A percentile compares a stretch with the other conserved stretches of the same genome.
These are phyloP conservation scores for Chimonanthus praecox DNA, from an alignment of 164 flowering plant species.

Conservation along the genomic window DNA sequence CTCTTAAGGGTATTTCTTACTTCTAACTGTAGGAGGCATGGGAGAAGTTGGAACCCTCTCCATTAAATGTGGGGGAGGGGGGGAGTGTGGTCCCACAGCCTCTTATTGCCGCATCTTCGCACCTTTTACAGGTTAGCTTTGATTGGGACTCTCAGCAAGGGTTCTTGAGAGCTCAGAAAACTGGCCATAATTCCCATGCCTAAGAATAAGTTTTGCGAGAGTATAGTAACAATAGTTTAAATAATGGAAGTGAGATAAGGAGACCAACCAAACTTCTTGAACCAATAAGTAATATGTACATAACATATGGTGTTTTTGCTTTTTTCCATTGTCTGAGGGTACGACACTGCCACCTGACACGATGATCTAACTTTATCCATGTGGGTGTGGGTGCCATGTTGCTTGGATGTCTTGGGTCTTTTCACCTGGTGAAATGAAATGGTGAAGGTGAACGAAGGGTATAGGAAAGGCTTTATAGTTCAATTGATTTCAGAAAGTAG, in stretches of 20 bases:
- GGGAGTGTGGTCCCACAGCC: not conserved
- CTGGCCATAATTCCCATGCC: not conserved
- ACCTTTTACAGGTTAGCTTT: conserved; percentile 6
- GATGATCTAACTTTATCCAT: not conserved
- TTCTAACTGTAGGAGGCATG: no score
- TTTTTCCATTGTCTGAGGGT: not conserved
- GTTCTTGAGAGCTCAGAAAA: not conserved
- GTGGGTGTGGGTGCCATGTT: conserved; percentile 1
- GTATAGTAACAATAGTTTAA: not conserved
- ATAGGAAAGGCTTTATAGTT: no score
- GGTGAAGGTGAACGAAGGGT: not conserved
- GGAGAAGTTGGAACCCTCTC: no score
- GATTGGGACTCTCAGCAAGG: not conserved
- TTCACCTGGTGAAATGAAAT: not conserved
- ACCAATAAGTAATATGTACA: not conserved
- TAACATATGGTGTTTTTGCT: not conserved
- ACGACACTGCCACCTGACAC: not conserved
- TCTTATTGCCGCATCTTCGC: not conserved
- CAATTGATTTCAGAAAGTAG: no score
- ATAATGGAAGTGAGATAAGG: not conserved
- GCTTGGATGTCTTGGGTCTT: not conserved
- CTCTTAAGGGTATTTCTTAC: no score
- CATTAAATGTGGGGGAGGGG: not conserved
- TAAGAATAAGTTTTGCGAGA: not conserved
- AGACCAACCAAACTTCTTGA: not conserved